phyloP scores from a whole-genome alignment of 305 asterid species.

The Andrographis paniculata region DNA sequence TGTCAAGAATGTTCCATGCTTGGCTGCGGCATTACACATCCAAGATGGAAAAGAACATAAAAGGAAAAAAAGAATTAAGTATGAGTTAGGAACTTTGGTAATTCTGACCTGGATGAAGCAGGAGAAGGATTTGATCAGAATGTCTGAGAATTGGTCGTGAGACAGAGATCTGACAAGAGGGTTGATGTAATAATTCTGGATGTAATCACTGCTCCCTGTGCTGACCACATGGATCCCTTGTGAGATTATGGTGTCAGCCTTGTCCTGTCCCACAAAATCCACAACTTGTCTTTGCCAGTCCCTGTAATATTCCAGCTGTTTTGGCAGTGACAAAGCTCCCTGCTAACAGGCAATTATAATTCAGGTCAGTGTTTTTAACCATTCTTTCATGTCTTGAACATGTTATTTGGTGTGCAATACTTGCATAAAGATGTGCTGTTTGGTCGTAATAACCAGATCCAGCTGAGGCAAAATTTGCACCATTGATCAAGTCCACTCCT shows the following conservation, averaged over 20 bases:
- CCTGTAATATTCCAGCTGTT: conserved; percentile 55
- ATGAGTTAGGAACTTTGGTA: too few relatives aligned
- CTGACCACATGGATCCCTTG: conserved; percentile 65
- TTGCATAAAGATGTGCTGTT: conserved; percentile 58
- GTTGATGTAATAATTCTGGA: conserved; percentile 75
- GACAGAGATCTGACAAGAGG: conserved; percentile 42
- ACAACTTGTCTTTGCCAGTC: conserved; percentile 67
- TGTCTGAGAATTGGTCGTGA: conserved; percentile 55
- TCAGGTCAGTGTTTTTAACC: too few relatives aligned
- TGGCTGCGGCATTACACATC: too few relatives aligned
- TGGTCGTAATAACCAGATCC: conserved; percentile 74
- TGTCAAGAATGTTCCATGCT: conserved; percentile 17
- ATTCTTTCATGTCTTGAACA: too few relatives aligned
- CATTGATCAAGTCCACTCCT: conserved; percentile 46
- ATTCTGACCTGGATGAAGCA: conserved; percentile 41
- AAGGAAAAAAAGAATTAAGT: conserved; percentile 1
- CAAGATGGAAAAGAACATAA: too few relatives aligned
- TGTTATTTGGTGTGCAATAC: too few relatives aligned
- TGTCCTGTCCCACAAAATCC: conserved; percentile 45
- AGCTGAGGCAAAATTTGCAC: conserved; percentile 82
- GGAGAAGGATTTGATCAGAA: conserved; percentile 52
- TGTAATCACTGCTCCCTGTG: conserved; percentile 85
- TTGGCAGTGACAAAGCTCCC: conserved; percentile 56
- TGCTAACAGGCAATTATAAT: conserved; percentile 16
- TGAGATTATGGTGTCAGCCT: conserved; percentile 45